A percentile compares a stretch with the other conserved stretches of the same genome.
Conservation (phyloP, 2,329 filamentous ascomycete genomes). For the Cercospora brassicicola region DNA sequence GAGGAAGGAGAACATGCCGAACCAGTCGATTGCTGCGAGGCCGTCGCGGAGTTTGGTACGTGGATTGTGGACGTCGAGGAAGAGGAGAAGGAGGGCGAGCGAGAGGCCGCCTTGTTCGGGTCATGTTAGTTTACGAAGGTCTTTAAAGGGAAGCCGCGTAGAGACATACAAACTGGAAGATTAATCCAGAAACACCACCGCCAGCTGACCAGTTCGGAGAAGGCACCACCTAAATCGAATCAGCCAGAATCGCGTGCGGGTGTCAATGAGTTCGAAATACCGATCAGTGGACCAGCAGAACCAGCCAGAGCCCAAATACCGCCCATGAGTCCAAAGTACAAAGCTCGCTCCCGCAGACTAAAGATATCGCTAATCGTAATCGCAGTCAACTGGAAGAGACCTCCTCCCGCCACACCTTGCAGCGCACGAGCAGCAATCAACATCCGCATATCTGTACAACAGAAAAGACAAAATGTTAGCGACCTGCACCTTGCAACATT, state of each 20-base stretch:
- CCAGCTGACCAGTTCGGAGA: too few relatives aligned
- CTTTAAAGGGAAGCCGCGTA: too few relatives aligned
- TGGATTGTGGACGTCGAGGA: too few relatives aligned
- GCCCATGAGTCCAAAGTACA: slow-evolving; percentile 50
- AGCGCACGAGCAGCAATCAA: slow-evolving; percentile 55
- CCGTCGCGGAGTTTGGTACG: too few relatives aligned
- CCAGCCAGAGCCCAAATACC: neutral
- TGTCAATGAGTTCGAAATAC: neutral
- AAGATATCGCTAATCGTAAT: slow-evolving; percentile 59
- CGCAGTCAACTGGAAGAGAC: slow-evolving; percentile 53
- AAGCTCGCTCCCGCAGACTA: slow-evolving; percentile 41
- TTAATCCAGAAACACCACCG: too few relatives aligned
- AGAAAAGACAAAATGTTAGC: neutral
- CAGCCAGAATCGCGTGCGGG: too few relatives aligned
- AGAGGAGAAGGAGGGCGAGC: too few relatives aligned
- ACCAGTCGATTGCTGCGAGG: too few relatives aligned
- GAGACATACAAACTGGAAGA: too few relatives aligned
- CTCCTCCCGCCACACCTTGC: slow-evolving; percentile 57
- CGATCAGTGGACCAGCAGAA: neutral
- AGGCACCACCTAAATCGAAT: too few relatives aligned
- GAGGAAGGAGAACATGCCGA: neutral
- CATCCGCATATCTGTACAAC: slow-evolving; percentile 48
- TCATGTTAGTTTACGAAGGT: too few relatives aligned
- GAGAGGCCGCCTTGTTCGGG: too few relatives aligned
- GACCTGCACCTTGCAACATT: neutral